Conservation (phyloP, 345 rosid genomes). For the Noccaea caerulescens region DNA sequence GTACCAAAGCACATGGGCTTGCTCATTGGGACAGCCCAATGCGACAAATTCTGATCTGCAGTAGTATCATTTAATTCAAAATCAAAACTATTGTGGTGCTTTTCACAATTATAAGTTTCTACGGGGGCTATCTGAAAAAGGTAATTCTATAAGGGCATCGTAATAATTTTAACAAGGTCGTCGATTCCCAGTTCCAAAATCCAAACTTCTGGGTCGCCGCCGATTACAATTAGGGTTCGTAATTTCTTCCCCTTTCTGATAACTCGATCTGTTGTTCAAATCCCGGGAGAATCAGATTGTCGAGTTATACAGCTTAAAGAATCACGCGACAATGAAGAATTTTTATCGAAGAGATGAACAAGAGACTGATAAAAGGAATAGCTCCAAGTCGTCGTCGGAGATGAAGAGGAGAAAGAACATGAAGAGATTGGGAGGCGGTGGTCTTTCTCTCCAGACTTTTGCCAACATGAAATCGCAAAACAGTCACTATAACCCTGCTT, state of each 20-base stretch:
- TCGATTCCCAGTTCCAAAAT: neutral
- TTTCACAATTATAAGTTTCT: conserved; percentile 11
- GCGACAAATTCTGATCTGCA: neutral
- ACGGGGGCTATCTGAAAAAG: neutral
- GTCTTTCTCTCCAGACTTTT: conserved; percentile 83
- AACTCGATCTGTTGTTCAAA: neutral
- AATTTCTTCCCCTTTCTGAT: conserved; percentile 10
- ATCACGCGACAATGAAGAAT: conserved; percentile 20
- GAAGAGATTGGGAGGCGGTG: conserved; percentile 74
- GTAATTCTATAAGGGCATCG: conserved; percentile 19
- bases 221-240: conserved; percentile 35
- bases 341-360: conserved; percentile 4
- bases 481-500: conserved; percentile 62
- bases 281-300: neutral
- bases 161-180: neutral
- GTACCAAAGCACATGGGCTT: no score
- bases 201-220: neutral
- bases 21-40: neutral
- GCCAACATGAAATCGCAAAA: conserved; percentile 64
- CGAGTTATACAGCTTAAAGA: conserved; percentile 5
- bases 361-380: neutral
- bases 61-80: no score
- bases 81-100: neutral
- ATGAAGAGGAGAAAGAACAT: conserved; percentile 59
- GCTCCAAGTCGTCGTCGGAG: conserved; percentile 26